Percentiles rank a stretch among this genome's conserved stretches.
These are phyloP conservation scores for Hypoxylon sp. DNA, from an alignment of 2,329 filamentous ascomycete species.

Conservation along the genomic window DNA sequence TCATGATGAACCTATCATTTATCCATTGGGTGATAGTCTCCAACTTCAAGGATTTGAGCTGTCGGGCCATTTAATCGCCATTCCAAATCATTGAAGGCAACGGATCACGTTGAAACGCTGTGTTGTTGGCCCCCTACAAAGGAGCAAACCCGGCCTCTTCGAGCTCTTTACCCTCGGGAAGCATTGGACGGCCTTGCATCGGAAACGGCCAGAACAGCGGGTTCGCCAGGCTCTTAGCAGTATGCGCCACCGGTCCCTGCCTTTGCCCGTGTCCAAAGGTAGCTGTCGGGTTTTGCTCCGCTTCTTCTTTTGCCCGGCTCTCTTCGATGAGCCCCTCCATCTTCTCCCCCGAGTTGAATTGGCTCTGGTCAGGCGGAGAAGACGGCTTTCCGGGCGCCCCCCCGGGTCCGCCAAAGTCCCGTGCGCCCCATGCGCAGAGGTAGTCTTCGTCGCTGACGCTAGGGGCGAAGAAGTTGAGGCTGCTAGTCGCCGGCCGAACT, in stretches of 20 bases:
- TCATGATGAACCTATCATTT: not conserved
- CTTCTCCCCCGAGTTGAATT: constrained; percentile 32
- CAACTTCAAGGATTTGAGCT: not conserved
- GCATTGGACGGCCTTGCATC: constrained; percentile 68
- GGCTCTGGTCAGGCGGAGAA: constrained; percentile 26
- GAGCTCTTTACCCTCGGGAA: constrained; percentile 61
- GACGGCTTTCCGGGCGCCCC: constrained; percentile 18
- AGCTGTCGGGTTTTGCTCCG: constrained; percentile 27
- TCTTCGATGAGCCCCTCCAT: constrained; percentile 44
- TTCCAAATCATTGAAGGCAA: not conserved
- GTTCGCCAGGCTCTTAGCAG: constrained; percentile 59
- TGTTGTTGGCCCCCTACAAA: constrained; percentile 44
- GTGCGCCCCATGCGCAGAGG: constrained; percentile 59
- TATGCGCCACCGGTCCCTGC: constrained; percentile 33
- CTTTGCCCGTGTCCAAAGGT: constrained; percentile 23
- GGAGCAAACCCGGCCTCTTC: constrained; percentile 65
- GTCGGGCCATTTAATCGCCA: not conserved
- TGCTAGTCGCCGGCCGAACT: constrained; percentile 62
- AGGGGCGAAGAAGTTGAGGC: constrained; percentile 69
- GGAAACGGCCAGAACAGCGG: constrained; percentile 72
- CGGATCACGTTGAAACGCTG: not conserved
- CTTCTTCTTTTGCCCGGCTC: constrained; percentile 19
- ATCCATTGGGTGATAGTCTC: not conserved
- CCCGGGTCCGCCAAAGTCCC: constrained; percentile 26
- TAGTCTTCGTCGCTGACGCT: constrained; percentile 62